Evolutionary conservation across 192 early-diverging fungal species (phyloP), one percentile per base, ranked within the genome.

Genomic region (Dissophora globulifera): DNA sequence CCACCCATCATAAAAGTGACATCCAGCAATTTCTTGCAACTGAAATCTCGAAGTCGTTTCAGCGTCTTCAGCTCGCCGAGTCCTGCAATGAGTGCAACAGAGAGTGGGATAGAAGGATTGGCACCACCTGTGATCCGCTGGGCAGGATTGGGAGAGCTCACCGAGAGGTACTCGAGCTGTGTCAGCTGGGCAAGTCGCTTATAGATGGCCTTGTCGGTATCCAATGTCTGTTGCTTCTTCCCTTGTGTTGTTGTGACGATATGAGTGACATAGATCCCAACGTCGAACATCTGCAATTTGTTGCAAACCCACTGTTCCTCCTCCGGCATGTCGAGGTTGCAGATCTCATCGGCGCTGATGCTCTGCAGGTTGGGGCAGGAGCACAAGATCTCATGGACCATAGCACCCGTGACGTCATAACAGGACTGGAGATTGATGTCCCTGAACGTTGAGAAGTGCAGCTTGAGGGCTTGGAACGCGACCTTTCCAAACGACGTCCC

Each of bases 311-410:
- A 75, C 8, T 54, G 62, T 27, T 52, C 35, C 23, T 25, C 29
- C 9, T 31, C 19, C 9, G 30, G 31, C 11, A 65, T 59, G 9
- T 64, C 70, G n/a, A n/a, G n/a, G n/a, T n/a, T 5, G 29, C 55
- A n/a, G 43, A 50, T 9, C 15, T 3, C 19, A 75, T 75, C 62
- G 10, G 55, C 70, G 17, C 70, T 53, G 35, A 75, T 64, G 20
- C 62, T 52, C 32, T 53, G 50, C 5, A 75, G 45, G 13, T 75
- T 75, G 15, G 70, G 57, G 25, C 70, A 75, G 3, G 70, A 65
- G 16, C 20, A 17, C 56, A 75, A 4, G 19, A 66, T 66, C 43
- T 75, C 62, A 7, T 65, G 62, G 23, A 75, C 41, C 47, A 65
- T 54, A 9, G 23, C 9, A n/a, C 61, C 50, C 2, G 19, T 48